Conservation (phyloP, 805 yeast species). For the Naumovozyma castellii region DNA sequence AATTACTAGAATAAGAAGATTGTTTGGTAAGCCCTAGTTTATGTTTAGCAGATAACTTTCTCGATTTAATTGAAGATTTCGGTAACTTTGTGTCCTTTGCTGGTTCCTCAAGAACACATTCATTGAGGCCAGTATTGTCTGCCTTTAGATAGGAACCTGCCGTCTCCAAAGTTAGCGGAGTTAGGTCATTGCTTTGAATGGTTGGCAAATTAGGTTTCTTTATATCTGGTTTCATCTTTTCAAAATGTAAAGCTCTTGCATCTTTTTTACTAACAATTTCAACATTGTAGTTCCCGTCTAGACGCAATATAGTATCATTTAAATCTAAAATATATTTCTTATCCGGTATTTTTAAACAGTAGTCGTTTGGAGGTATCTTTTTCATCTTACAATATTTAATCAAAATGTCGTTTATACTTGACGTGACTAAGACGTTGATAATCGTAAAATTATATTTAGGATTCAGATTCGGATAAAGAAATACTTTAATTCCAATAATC, state of each 20-base stretch:
- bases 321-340: constrained; percentile 28
- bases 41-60: constrained; percentile 16
- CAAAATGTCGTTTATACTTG: constrained; percentile 31
- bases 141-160: constrained; percentile 16
- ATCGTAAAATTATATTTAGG: constrained; percentile 23
- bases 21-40: constrained; percentile 17
- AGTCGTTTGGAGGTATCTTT: constrained; percentile 30
- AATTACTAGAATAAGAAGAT: constrained; percentile 7
- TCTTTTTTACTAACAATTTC: constrained; percentile 37
- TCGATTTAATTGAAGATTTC: constrained; percentile 7
- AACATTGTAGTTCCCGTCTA: constrained; percentile 34
- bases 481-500: constrained; percentile 26
- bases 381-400: constrained; percentile 30
- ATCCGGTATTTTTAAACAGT: constrained; percentile 28
- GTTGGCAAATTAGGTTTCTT: constrained; percentile 27
- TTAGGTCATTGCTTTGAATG: constrained; percentile 28
- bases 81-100: constrained; percentile 1
- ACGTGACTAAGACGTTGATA: constrained; percentile 28
- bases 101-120: constrained; percentile 1
- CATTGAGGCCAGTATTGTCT: constrained; percentile 2
- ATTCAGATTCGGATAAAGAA: constrained; percentile 27
- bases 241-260: constrained; percentile 31
- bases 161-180: constrained; percentile 27
- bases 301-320: constrained; percentile 33
- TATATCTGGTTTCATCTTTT: constrained; percentile 23